phyloP scores from a whole-genome alignment of 129 eudicot species.

The Helianthus annuus region HanXRQr2.0-SUNRISE NC_035441.2:110838651-110839150 shows the following conservation, averaged over 20 bases:
- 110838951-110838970: slow-evolving; percentile 36
- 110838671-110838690: no score
- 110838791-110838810: slow-evolving; percentile 57
- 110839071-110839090: not conserved
- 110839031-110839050: slow-evolving; percentile 21
- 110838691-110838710: no score
- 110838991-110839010: slow-evolving; percentile 2
- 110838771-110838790: slow-evolving; percentile 62
- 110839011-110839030: slow-evolving; percentile 21
- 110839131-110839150: slow-evolving; percentile 9
- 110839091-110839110: slow-evolving; percentile 16
- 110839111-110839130: slow-evolving; percentile 26
- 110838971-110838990: slow-evolving; percentile 32
- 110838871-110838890: slow-evolving; percentile 59
- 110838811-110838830: slow-evolving; percentile 42
- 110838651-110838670: no score
- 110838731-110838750: no score
- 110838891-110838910: slow-evolving; percentile 46
- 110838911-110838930: slow-evolving; percentile 30
- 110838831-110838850: slow-evolving; percentile 39
- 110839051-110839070: not conserved
- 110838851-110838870: slow-evolving; percentile 49
- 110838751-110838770: not conserved
- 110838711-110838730: no score
- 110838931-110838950: slow-evolving; percentile 10